These are phyloP conservation scores for Pleurotus ostreatus DNA, from an alignment of 768 basidiomycete species.

Conservation along the genomic window DNA sequence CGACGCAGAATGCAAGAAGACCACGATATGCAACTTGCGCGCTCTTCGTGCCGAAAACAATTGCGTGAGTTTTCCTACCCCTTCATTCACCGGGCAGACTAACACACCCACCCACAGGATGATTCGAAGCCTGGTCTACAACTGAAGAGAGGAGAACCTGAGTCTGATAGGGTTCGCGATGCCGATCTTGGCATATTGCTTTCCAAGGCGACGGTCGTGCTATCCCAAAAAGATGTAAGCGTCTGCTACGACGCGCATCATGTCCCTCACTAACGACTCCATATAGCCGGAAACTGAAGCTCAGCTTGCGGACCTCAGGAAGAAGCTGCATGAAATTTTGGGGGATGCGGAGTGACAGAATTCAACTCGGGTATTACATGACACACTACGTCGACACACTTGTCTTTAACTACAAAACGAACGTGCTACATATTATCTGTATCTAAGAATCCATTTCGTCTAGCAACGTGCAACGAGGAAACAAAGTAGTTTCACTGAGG, in stretches of 20 bases:
- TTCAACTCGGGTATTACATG: not conserved
- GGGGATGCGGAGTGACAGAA: conserved; percentile 1
- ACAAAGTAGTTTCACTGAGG: too few relatives aligned
- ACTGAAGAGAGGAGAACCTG: not conserved
- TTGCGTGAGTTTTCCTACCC: conserved; percentile 26
- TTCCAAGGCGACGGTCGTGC: conserved; percentile 3
- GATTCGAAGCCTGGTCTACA: conserved; percentile 4
- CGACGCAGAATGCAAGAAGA: conserved; percentile 34
- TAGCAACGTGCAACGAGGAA: too few relatives aligned
- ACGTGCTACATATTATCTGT: too few relatives aligned
- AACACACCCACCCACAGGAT: not conserved
- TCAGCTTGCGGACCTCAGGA: not conserved
- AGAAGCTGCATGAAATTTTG: conserved; percentile 3
- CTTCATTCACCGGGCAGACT: not conserved
- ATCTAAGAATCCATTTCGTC: too few relatives aligned
- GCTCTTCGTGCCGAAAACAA: conserved; percentile 37
- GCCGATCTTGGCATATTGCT: not conserved
- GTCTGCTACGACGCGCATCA: not conserved
- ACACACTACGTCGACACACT: too few relatives aligned
- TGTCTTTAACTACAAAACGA: too few relatives aligned
- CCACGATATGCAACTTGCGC: conserved; percentile 40
- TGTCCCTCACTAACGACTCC: not conserved
- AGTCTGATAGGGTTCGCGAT: not conserved
- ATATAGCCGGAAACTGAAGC: conserved; percentile 1
- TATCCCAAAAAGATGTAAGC: not conserved